Base-by-base conservation (phyloP, 2,329 filamentous ascomycete genomes). In the Arthrobotrys pseudoclavata region DNA sequence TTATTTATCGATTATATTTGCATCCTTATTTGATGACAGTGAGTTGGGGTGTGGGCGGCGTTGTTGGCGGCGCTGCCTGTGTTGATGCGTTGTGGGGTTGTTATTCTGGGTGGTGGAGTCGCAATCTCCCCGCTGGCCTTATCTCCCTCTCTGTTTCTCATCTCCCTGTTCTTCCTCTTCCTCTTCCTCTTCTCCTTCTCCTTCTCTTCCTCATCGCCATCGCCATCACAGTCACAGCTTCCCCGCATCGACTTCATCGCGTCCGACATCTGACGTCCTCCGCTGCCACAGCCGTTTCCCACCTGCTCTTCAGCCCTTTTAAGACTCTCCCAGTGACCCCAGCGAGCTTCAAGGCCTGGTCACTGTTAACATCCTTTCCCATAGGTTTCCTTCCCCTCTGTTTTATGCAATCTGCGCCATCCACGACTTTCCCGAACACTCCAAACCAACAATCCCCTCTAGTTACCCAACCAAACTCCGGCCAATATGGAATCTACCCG, bases 351-450 rank as follows among this genome's bases (percentile, higher is more conserved):
- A 66, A 68, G 47, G 74, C 74, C 67, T 67, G 74, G 74, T 77
- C 74, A 71, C 74, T 77, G 74, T 57, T 57, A 31, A 66, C 61
- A 29, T 20, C 18, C 18, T 18, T 29, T 9, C 61, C 64, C 20
- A 20, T 34, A 50, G 48, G 24, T 34, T 47, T 68, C 34, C 37
- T 62, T 18, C 52, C 74, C 53, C 55, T 68, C 67, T 71, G 74
- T 77, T 77, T 77, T 77, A 77, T 77, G 74, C 74, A 53, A 64
- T 77, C 74, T 77, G 74, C 67, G 67, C 67, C 67, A 18, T 71
- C 74, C 4, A 62, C 72, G 52, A 67, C 67, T 37, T 31, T 52
- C 3, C 47, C 42, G 26, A 71, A 34, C 66, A 15, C 42, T 53
- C 3, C 62, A 4, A 53, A 45, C 34, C 42, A 66, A n/a, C 60